Evolutionary conservation across 768 basidiomycete genomes (phyloP), one percentile per base, ranked within the genome.

Genomic region (Lentinula lateritia): DNA sequence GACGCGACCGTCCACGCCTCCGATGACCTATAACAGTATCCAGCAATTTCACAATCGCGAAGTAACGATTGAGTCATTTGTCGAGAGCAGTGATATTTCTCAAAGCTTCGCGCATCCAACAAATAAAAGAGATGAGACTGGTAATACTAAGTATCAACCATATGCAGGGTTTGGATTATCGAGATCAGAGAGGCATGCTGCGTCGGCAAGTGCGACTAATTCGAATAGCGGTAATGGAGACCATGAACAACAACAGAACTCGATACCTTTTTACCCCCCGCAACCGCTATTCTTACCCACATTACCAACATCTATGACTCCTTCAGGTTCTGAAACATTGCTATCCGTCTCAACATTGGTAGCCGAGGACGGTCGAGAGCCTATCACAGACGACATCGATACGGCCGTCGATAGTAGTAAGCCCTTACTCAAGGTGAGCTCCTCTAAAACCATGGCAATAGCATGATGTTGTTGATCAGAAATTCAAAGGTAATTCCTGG

Each of bases 281-380:
- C 9, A 10, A 41, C 55, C 55, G 20, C 39, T 56, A 18, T 20
- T 34, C 28, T 10, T 28, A 1, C 39, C 38, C 13, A 16, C 28
- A 28, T 4, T 41, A 12, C 15, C 58, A 36, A n/a, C 39, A 35
- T 58, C 39, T 20, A 39, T 3, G 10, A 23, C 18, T 3, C 61
- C 61, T 3, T 16, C 34, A 35, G 42, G 61, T 32, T 55, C 61
- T 10, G 52, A 55, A n/a, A 61, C 61, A n/a, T 9, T 53, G 9
- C 18, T 56, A 12, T 41, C 52, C n/a, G 61, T 53, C 7, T 61
- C 61, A 6, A 61, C 61, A 5, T 39, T 61, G 39, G 53, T 61
- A 15, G 61, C 61, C 20, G 61, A 61, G 35, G 61, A 54, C 56
- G 61, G 61, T 9, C 28, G 52, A 12, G 59, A 60, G 8, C 36